Evolutionary conservation across 2,329 filamentous ascomycete genomes (phyloP).

Genomic region (Microdochium nivale): DNA sequence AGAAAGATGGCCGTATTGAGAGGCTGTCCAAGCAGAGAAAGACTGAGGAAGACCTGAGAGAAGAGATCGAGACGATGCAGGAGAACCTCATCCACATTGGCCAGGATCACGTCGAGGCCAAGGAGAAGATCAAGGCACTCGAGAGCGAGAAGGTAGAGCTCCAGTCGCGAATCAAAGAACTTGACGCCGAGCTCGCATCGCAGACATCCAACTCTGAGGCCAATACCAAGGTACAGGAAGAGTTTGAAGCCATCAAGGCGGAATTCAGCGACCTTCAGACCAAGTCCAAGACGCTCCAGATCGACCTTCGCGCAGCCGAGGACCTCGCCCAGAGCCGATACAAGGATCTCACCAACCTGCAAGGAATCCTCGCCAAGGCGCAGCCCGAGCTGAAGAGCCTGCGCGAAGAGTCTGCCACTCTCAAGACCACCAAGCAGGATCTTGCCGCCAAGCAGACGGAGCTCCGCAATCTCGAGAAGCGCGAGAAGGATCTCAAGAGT

Average conservation of each 20-base stretch:
- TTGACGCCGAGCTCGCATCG: conserved; percentile 61
- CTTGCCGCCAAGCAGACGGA: conserved; percentile 41
- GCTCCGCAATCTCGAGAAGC: conserved; percentile 1
- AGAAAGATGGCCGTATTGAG: conserved; percentile 67
- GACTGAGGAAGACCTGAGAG: conserved; percentile 69
- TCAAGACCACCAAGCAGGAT: conserved; percentile 71
- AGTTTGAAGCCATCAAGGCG: conserved; percentile 46
- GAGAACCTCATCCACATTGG: conserved; percentile 74
- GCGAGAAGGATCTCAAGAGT: conserved; percentile 52
- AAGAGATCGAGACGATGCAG: conserved; percentile 77
- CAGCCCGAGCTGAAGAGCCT: conserved; percentile 79
- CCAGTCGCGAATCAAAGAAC: conserved; percentile 51
- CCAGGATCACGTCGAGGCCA: conserved; percentile 75
- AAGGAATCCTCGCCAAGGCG: conserved; percentile 71
- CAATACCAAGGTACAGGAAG: conserved; percentile 47
- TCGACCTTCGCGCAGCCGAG: conserved; percentile 77
- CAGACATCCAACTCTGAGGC: conserved; percentile 26
- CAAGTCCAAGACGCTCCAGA: conserved; percentile 63
- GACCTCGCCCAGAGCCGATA: conserved; percentile 80
- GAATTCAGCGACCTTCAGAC: conserved; percentile 62
- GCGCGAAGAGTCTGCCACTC: conserved; percentile 63
- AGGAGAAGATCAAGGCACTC: conserved; percentile 66
- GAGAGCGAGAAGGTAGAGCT: conserved; percentile 60
- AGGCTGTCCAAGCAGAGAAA: conserved; percentile 60
- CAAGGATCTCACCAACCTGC: conserved; percentile 76